Conservation (phyloP, 805 yeast species). For the Saturnispora sekii region DNA sequence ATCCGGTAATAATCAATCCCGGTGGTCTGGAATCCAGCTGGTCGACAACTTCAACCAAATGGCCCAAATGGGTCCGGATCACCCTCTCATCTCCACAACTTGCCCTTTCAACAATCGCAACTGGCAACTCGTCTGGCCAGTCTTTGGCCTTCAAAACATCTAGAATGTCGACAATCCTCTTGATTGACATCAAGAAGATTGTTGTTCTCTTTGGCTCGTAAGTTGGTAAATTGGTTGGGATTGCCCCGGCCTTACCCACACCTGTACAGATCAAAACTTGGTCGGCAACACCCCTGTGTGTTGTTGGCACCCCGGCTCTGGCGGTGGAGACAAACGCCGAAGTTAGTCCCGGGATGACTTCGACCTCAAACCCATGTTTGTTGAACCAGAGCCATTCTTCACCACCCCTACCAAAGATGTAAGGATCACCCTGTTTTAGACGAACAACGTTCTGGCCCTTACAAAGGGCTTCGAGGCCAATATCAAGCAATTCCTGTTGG, state of each 20-base stretch:
- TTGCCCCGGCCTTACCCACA: constrained; percentile 78
- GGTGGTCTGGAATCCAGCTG: constrained; percentile 86
- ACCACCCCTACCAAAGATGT: constrained; percentile 93
- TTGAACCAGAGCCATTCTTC: constrained; percentile 73
- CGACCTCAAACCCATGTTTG: constrained; percentile 57
- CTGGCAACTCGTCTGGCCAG: constrained; percentile 70
- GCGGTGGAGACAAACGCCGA: constrained; percentile 87
- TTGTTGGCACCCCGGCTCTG: constrained; percentile 74
- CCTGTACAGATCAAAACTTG: constrained; percentile 93
- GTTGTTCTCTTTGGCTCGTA: constrained; percentile 69
- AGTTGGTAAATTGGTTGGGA: constrained; percentile 64
- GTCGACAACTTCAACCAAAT: constrained; percentile 65
- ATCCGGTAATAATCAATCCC: constrained; percentile 76
- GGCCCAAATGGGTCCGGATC: constrained; percentile 57
- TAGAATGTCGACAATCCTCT: constrained; percentile 53
- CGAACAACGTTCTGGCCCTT: constrained; percentile 75
- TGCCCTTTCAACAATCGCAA: constrained; percentile 83
- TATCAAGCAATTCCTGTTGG: constrained; percentile 68
- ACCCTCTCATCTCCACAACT: constrained; percentile 89
- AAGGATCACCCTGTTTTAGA: constrained; percentile 94
- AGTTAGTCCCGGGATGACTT: constrained; percentile 79
- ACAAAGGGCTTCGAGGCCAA: constrained; percentile 57
- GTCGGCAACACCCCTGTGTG: constrained; percentile 86
- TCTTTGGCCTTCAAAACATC: constrained; percentile 35
- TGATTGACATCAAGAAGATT: constrained; percentile 83